These are phyloP conservation scores for Cryptosporidium ubiquitum DNA, from an alignment of 169 alveolate species.

Conservation along the genomic window DNA sequence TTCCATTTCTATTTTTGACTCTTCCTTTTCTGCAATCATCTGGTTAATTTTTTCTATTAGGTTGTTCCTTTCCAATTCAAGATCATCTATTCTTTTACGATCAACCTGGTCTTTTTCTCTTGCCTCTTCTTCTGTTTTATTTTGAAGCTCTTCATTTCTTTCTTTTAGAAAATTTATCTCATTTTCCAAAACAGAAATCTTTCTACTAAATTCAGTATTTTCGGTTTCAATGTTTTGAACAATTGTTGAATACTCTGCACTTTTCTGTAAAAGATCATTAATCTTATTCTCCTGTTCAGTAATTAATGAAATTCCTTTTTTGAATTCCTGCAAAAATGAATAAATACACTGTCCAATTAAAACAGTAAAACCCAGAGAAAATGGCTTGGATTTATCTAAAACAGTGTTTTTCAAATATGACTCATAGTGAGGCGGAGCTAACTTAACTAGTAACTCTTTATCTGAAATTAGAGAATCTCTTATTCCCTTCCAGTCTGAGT, in stretches of 20 bases:
- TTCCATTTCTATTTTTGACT: slow-evolving; percentile 27
- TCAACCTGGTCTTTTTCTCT: slow-evolving; percentile 8
- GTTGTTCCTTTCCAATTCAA: slow-evolving; percentile 28
- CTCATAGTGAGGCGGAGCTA: slow-evolving; percentile 31
- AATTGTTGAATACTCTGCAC: not conserved
- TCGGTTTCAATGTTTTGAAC: not conserved
- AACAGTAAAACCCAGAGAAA: slow-evolving; percentile 61
- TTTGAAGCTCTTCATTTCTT: not conserved
- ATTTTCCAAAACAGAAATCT: not conserved
- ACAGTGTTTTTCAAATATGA: slow-evolving; percentile 17
- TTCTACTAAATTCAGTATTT: not conserved
- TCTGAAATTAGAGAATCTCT: slow-evolving; percentile 20
- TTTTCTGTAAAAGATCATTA: not conserved
- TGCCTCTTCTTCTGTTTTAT: not conserved
- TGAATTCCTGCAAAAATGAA: slow-evolving; percentile 23
- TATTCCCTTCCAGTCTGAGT: slow-evolving; percentile 55
- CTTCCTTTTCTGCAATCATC: slow-evolving; percentile 27
- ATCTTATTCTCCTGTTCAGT: slow-evolving; percentile 2
- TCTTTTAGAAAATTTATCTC: not conserved
- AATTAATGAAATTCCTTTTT: not conserved
- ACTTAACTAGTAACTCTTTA: slow-evolving; percentile 22
- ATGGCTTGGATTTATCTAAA: slow-evolving; percentile 1
- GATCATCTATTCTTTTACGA: slow-evolving; percentile 10
- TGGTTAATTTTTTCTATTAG: slow-evolving; percentile 3
- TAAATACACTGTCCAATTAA: slow-evolving; percentile 46